Conservation (phyloP, 2,329 filamentous ascomycete genomes). For the Chrysoporthe deuterocubensis region DNA sequence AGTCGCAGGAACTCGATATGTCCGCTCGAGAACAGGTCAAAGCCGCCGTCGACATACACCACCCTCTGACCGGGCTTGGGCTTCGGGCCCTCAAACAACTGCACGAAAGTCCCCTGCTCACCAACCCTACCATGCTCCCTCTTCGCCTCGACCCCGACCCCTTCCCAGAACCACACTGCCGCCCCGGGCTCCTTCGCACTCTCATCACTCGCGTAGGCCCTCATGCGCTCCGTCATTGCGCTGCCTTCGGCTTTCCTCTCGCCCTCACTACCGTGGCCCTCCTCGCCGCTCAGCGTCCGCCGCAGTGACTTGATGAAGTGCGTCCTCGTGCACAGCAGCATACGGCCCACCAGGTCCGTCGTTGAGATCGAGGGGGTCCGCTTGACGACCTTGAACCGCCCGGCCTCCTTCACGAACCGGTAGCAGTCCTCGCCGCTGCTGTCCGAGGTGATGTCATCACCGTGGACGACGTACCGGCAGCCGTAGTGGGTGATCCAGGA, state of each 20-base stretch:
- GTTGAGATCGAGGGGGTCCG: constrained; percentile 95
- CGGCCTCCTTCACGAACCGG: constrained; percentile 92
- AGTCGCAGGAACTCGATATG: constrained; percentile 92
- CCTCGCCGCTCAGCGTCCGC: constrained; percentile 68
- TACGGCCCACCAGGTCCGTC: constrained; percentile 95
- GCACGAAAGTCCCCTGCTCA: constrained; percentile 67
- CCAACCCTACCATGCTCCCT: constrained; percentile 48
- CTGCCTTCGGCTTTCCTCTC: constrained; percentile 67
- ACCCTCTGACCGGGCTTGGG: constrained; percentile 80
- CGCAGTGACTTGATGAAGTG: constrained; percentile 89
- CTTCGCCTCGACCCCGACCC: constrained; percentile 52
- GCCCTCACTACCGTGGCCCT: constrained; percentile 69
- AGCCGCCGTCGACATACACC: constrained; percentile 95
- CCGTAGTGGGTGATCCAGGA: constrained; percentile 96
- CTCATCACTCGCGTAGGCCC: constrained; percentile 85
- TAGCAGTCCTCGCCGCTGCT: constrained; percentile 95
- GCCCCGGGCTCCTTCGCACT: constrained; percentile 77
- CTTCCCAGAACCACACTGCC: constrained; percentile 84
- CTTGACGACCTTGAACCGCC: constrained; percentile 95
- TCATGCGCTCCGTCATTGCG: constrained; percentile 77
- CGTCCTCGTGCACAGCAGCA: constrained; percentile 92
- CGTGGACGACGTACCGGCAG: constrained; percentile 94
- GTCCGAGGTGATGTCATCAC: constrained; percentile 96
- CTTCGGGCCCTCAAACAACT: constrained; percentile 71
- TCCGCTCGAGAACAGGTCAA: constrained; percentile 94